Conservation (phyloP, 257 asterid genomes). For the Haberlea rhodopensis region DNA sequence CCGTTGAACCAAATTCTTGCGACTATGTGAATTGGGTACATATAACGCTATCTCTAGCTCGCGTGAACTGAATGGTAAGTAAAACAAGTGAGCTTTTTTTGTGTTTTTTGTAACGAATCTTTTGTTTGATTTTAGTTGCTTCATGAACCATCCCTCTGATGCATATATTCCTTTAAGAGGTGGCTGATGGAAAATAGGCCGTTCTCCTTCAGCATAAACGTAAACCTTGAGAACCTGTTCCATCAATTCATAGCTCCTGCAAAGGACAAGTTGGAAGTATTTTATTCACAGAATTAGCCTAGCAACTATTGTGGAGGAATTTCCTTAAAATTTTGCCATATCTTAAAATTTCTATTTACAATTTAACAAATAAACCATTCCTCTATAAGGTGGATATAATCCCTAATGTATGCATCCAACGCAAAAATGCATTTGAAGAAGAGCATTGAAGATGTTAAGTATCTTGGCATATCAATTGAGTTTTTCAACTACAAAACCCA, state of each 20-base stretch:
- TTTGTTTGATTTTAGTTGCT: conserved; percentile 55
- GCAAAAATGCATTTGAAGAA: not conserved
- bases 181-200: conserved; percentile 72
- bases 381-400: not conserved
- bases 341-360: no score
- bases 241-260: conserved; percentile 86
- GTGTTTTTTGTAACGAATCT: conserved; percentile 51
- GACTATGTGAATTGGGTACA: conserved; percentile 54
- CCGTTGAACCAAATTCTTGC: conserved; percentile 35
- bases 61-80: conserved; percentile 73
- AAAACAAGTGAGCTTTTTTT: conserved; percentile 66
- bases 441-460: not conserved
- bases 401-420: not conserved
- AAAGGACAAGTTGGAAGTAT: conserved; percentile 25
- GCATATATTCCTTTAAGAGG: conserved; percentile 82
- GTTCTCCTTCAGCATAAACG: conserved; percentile 65
- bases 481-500: not conserved
- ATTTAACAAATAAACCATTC: no score
- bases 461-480: not conserved
- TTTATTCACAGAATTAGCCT: not conserved
- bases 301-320: not conserved
- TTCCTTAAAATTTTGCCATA: no score
- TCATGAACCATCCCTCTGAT: conserved; percentile 92
- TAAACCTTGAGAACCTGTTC: conserved; percentile 74
- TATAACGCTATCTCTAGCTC: conserved; percentile 47